These are phyloP conservation scores for Capsicum baccatum DNA, from an alignment of 257 asterid genomes.

Conservation along the genomic window DNA sequence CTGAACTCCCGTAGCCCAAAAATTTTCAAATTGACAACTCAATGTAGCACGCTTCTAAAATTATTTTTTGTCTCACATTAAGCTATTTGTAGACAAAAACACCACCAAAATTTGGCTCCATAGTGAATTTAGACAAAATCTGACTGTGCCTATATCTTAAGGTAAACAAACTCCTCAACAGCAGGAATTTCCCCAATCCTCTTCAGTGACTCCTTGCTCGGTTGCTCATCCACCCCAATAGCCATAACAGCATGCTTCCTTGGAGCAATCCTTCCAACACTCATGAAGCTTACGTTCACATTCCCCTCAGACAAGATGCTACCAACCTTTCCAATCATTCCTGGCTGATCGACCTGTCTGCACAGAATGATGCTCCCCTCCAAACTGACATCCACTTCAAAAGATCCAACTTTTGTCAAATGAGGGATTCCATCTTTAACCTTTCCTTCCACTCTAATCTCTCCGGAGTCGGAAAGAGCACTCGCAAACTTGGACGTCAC, in stretches of 20 bases:
- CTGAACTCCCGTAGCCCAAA: background rate
- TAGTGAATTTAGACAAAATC: conserved; percentile 19
- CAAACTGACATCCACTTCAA: conserved; percentile 89
- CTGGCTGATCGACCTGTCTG: conserved; percentile 96
- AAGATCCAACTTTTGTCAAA: conserved; percentile 80
- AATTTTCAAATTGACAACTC: conserved; percentile 25
- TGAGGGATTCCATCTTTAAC: conserved; percentile 89
- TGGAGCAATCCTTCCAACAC: conserved; percentile 90
- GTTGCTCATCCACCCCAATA: conserved; percentile 90
- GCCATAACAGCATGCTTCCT: conserved; percentile 95
- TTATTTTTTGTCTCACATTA: conserved; percentile 33
- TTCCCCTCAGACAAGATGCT: conserved; percentile 80
- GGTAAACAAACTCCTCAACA: conserved; percentile 83
- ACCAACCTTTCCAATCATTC: conserved; percentile 93
- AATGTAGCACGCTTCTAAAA: conserved; percentile 16
- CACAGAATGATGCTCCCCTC: conserved; percentile 90
- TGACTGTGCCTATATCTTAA: conserved; percentile 51
- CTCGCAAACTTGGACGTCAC: conserved; percentile 87
- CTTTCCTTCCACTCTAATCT: conserved; percentile 76
- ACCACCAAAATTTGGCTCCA: conserved; percentile 41
- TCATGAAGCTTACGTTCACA: conserved; percentile 86
- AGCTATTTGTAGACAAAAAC: conserved; percentile 31
- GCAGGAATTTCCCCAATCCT: conserved; percentile 89
- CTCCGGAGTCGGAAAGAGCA: conserved; percentile 79
- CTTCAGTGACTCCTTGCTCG: conserved; percentile 69